Base-by-base conservation (phyloP, 441 rosid species). In the Brassica hybrid region DNA sequence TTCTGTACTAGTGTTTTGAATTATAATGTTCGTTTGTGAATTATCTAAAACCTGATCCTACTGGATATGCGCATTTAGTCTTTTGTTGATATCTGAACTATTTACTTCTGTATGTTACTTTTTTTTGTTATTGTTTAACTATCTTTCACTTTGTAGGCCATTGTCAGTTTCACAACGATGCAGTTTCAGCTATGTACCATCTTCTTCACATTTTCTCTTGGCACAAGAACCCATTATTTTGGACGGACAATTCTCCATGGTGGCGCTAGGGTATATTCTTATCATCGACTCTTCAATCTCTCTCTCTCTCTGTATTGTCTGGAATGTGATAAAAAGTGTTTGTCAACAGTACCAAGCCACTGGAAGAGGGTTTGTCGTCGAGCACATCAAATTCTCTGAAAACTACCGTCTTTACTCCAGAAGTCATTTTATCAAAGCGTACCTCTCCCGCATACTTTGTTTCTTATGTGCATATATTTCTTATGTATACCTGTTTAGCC, bases 161-260 rank as follows among this genome's bases (percentile, higher is more conserved):
- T 94, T 81, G 96, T 96, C 79, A 87, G 88, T 85, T 96, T 96
- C 81, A 69, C 88, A 70, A 94, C 99, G 43, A 96, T 96, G 99
- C 99, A 96, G 75, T 83, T 96, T 76, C 98, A 96, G 83, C 94
- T 96, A 64, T 92, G 97, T 76, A 86, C 99, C 9, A 98, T 96
- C 82, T 96, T 94, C 87, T 96, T 94, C 89, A 96, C 99, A 70
- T 96, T 96, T 84, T 96, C 99, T 50, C 86, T 96, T 82, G 98
- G 98, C 80, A 96, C 99, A 27, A 88, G 81, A 85, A 91, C 98
- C 17, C 99, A 96, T 87, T 96, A 96, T 81, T 96, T 94, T 81
- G 99, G 99, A 67, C 91, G 97, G 75, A 91, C 99, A 60, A 87
- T 96, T 76, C 98, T 94, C 80, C 99, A 96, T 84, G 99, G 99